These are phyloP conservation scores for Ballota nigra DNA, from an alignment of 257 asterid genomes.

Conservation along the genomic window DNA sequence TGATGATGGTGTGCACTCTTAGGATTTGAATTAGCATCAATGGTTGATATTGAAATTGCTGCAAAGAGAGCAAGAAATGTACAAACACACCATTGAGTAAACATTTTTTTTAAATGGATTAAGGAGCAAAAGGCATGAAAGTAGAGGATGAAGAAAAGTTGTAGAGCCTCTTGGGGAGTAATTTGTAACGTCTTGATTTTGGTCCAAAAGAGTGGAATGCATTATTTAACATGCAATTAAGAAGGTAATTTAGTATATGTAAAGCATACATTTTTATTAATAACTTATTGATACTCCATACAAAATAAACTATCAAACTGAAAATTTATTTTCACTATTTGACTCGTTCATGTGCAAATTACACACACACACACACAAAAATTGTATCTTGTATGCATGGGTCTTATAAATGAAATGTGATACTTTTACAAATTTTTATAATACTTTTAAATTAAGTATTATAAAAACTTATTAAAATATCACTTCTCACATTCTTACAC, in stretches of 20 bases:
- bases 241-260: not conserved
- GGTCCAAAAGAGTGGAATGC: not conserved
- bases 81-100: not conserved
- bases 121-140: too few relatives aligned
- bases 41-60: constrained; percentile 16
- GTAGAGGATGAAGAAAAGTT: not conserved
- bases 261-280: not conserved
- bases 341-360: not conserved
- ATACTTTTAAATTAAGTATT: too few relatives aligned
- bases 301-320: not conserved
- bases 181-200: not conserved
- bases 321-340: not conserved
- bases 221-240: not conserved
- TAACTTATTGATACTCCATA: not conserved
- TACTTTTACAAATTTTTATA: too few relatives aligned
- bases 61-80: constrained; percentile 18
- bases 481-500: too few relatives aligned
- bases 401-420: too few relatives aligned
- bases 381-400: too few relatives aligned
- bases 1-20: not conserved
- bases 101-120: too few relatives aligned
- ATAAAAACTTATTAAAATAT: too few relatives aligned
- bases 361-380: too few relatives aligned
- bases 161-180: not conserved
- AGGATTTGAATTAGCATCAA: constrained; percentile 1